phyloP scores from a whole-genome alignment of 2,329 filamentous ascomycete genomes.

The Penicillium fuscoglaucum region DNA sequence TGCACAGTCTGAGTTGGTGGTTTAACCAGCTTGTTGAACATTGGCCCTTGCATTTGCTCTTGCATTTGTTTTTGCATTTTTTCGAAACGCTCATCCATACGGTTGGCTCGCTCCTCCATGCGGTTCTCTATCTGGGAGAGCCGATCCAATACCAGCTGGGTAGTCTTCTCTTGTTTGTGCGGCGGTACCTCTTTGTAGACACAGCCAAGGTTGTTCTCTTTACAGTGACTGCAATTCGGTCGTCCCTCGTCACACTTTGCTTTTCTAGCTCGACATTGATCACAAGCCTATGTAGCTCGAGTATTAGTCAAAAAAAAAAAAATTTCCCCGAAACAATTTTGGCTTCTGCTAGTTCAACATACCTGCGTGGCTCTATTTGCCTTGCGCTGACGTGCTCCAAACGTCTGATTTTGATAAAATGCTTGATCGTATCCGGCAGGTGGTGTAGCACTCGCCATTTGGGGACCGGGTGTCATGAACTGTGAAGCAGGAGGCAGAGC shows the following conservation, averaged over 20 bases:
- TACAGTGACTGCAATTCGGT: slow-evolving; percentile 79
- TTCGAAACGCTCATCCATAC: slow-evolving; percentile 7
- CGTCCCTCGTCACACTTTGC: slow-evolving; percentile 88
- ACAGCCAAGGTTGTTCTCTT: slow-evolving; percentile 79
- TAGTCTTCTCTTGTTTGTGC: slow-evolving; percentile 65
- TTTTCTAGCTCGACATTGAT: slow-evolving; percentile 82
- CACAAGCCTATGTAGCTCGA: slow-evolving; percentile 68
- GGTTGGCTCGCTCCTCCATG: slow-evolving; percentile 18
- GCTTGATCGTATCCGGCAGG: slow-evolving; percentile 34
- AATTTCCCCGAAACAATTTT: neutral
- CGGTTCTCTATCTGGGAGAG: slow-evolving; percentile 35
- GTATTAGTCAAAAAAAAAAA: slow-evolving; percentile 3
- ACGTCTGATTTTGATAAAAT: slow-evolving; percentile 35
- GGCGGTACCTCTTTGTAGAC: slow-evolving; percentile 88
- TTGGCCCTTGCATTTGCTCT: slow-evolving; percentile 1
- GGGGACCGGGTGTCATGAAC: slow-evolving; percentile 28
- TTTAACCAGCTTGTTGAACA: neutral
- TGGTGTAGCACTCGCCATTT: slow-evolving; percentile 27
- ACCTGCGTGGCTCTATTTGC: slow-evolving; percentile 45
- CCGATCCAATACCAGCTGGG: slow-evolving; percentile 39
- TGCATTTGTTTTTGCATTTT: slow-evolving; percentile 7
- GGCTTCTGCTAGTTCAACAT: slow-evolving; percentile 8
- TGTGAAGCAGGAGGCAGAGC: slow-evolving; percentile 34
- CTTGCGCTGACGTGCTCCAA: slow-evolving; percentile 40
- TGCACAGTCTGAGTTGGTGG: neutral